Evolutionary conservation across 2,329 filamentous ascomycete species (phyloP).

Genomic region (Fusarium devonianum): DNA sequence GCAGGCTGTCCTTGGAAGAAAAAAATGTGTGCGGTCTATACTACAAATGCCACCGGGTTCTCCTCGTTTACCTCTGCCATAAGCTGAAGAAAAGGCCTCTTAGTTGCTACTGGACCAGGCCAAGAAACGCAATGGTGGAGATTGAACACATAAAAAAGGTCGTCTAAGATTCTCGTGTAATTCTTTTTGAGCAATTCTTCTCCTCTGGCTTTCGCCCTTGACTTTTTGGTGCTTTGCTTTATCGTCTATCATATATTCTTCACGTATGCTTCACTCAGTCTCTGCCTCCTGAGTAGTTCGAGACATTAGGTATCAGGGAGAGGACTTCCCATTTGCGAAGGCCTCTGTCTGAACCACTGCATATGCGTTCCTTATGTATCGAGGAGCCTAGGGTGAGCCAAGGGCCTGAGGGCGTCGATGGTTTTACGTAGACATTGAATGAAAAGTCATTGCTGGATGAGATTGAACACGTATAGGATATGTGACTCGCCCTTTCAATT

Average conservation of each 20-base stretch:
- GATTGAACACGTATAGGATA: constrained; percentile 17
- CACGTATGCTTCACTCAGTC: no score
- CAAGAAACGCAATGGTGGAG: constrained; percentile 4
- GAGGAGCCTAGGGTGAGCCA: constrained; percentile 11
- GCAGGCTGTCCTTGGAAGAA: constrained; percentile 4
- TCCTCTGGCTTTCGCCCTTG: constrained; percentile 14
- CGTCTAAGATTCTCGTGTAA: constrained; percentile 39
- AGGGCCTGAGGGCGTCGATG: constrained; percentile 27
- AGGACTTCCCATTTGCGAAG: no score
- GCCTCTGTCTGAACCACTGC: constrained; percentile 21
- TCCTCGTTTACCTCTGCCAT: constrained; percentile 6
- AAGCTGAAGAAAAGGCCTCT: not conserved
- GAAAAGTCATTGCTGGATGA: constrained; percentile 42
- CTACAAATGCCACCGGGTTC: constrained; percentile 29
- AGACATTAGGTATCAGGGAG: no score
- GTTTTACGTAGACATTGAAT: constrained; percentile 43
- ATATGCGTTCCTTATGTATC: constrained; percentile 10
- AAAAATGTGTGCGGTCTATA: constrained; percentile 25
- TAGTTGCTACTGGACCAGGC: constrained; percentile 1
- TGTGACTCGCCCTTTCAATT: no score
- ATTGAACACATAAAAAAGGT: constrained; percentile 25
- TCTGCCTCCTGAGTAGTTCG: constrained; percentile 11
- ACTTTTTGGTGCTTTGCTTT: constrained; percentile 26
- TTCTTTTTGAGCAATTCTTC: constrained; percentile 31
- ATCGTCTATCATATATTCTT: constrained; percentile 23